These are phyloP conservation scores for Calocybe indica DNA, from an alignment of 768 basidiomycete species.

Conservation along the genomic window DNA sequence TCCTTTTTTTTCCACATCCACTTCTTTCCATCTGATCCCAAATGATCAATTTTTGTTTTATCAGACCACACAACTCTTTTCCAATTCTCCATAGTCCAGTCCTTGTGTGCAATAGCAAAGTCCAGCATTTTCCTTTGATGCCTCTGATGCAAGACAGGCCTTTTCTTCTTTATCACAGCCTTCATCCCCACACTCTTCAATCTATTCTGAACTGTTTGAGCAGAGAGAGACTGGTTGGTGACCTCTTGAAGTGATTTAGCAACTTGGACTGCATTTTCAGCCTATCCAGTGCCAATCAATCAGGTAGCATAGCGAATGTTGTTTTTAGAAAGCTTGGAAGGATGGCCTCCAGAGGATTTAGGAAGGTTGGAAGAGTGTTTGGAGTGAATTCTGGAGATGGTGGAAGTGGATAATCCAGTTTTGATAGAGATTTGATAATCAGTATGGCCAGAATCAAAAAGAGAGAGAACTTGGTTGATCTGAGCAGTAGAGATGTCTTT, in stretches of 20 bases:
- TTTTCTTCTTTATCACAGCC: constrained; percentile 8
- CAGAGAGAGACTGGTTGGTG: constrained; percentile 6
- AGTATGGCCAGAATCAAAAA: too few species aligned
- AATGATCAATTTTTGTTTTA: constrained; percentile 23
- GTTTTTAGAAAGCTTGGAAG: constrained; percentile 7
- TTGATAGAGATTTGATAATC: too few species aligned
- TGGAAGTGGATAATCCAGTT: neutral
- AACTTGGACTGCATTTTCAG: constrained; percentile 7
- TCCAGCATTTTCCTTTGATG: constrained; percentile 5
- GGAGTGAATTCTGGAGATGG: constrained; percentile 2
- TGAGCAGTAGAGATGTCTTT: too few species aligned
- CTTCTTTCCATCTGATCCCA: constrained; percentile 17
- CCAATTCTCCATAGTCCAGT: constrained; percentile 21
- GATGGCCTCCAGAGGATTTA: constrained; percentile 4
- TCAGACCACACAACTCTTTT: constrained; percentile 19
- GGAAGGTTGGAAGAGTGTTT: constrained; percentile 1
- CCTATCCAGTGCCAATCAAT: constrained; percentile 1
- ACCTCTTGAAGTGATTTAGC: constrained; percentile 6
- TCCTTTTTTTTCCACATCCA: constrained; percentile 13
- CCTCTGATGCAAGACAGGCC: constrained; percentile 4
- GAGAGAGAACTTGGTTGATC: too few species aligned
- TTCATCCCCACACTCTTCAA: constrained; percentile 2
- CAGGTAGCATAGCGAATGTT: constrained; percentile 2
- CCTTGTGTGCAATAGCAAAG: constrained; percentile 7
- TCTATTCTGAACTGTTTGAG: constrained; percentile 3